phyloP scores from a whole-genome alignment of 148 eudicot species.

The Gaultheria prostrata region DNA sequence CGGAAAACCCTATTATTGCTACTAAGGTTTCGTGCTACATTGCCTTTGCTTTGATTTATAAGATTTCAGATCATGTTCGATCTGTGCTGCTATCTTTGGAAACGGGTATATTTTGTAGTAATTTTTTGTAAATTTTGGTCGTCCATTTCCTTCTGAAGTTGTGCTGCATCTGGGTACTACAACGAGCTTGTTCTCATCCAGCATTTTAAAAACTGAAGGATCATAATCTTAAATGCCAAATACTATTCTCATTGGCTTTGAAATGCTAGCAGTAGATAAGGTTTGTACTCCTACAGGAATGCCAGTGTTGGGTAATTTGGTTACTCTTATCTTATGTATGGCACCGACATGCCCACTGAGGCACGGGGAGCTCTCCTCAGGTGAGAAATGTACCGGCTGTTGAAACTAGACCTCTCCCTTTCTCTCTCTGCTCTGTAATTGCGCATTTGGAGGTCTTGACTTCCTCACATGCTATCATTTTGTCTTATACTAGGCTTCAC shows the following conservation, averaged over 20 bases:
- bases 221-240: neutral
- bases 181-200: neutral
- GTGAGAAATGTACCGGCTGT: too few relatives aligned
- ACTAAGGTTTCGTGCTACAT: neutral
- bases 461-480: too few relatives aligned
- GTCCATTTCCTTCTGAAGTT: neutral
- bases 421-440: too few relatives aligned
- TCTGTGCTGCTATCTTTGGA: neutral
- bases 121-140: neutral
- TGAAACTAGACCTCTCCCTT: too few relatives aligned
- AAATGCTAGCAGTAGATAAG: neutral
- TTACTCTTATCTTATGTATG: too few relatives aligned
- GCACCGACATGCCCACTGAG: too few relatives aligned
- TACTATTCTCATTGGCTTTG: neutral
- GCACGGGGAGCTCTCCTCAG: too few relatives aligned
- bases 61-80: neutral
- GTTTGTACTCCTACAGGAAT: too few relatives aligned
- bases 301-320: too few relatives aligned
- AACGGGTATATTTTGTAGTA: neutral
- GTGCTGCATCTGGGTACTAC: slow-evolving; percentile 1
- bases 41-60: neutral
- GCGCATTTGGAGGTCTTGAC: too few relatives aligned
- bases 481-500: too few relatives aligned
- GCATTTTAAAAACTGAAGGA: neutral
- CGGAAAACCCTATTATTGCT: neutral